These are phyloP conservation scores for Kingdonia uniflora DNA, from an alignment of 164 flowering plant genomes.

Conservation along the genomic window DNA sequence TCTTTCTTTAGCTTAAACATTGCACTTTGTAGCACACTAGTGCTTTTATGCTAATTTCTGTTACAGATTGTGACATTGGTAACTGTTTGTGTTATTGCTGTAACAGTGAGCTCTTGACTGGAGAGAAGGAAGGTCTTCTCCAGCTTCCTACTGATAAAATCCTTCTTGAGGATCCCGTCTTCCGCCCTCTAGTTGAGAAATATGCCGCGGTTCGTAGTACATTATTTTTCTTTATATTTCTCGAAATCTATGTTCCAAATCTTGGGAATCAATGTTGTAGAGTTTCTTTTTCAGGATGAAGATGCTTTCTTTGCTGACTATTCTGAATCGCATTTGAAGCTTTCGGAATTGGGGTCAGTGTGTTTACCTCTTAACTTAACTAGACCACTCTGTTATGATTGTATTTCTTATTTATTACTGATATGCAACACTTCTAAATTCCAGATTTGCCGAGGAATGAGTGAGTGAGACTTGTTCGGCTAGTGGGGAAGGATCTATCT, in stretches of 20 bases:
- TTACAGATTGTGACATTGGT: too few species aligned
- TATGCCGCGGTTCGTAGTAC: constrained; percentile 38
- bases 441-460: too few species aligned
- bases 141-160: constrained; percentile 47
- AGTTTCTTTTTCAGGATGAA: constrained; percentile 19
- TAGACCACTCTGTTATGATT: too few species aligned
- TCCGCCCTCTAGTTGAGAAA: constrained; percentile 44
- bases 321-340: constrained; percentile 30
- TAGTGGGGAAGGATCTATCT: too few species aligned
- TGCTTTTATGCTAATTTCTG: too few species aligned
- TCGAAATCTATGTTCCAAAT: background rate
- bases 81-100: too few species aligned
- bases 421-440: too few species aligned
- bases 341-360: constrained; percentile 36
- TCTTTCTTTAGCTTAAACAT: too few species aligned
- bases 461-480: too few species aligned
- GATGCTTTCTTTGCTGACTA: constrained; percentile 32
- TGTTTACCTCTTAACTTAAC: background rate
- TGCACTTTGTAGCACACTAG: too few species aligned
- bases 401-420: too few species aligned
- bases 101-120: constrained; percentile 36
- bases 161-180: constrained; percentile 34
- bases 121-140: constrained; percentile 44
- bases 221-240: background rate
- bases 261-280: background rate